phyloP scores from a whole-genome alignment of 345 rosid genomes.

The Triadica sebifera region DNA sequence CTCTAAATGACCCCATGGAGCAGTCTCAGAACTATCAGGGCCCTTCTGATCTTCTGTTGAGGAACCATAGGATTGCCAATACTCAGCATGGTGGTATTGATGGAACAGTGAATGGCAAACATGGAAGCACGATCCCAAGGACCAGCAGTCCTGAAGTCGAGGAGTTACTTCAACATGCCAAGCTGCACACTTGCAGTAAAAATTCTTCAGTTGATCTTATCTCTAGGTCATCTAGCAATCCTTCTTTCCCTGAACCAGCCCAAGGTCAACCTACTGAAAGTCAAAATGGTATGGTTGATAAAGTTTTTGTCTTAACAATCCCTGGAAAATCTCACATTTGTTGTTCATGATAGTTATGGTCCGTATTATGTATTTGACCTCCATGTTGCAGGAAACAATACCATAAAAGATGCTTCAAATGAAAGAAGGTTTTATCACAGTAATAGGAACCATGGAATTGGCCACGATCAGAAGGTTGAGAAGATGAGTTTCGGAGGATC shows the following conservation, averaged over 20 bases:
- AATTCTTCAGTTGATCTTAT: conserved; percentile 25
- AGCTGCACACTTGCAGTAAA: conserved; percentile 18
- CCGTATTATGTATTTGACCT: conserved; percentile 14
- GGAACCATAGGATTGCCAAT: conserved; percentile 17
- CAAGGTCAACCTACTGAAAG: conserved; percentile 24
- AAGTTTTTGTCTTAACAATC: conserved; percentile 7
- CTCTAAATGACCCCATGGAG: conserved; percentile 24
- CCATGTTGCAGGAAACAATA: neutral
- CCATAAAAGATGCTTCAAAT: too few relatives aligned
- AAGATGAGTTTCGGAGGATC: too few relatives aligned
- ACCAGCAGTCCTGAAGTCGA: conserved; percentile 29
- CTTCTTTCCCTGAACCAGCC: conserved; percentile 20
- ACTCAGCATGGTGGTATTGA: conserved; percentile 19
- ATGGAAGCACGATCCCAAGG: conserved; percentile 19
- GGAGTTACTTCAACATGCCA: conserved; percentile 18
- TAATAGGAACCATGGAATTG: too few relatives aligned
- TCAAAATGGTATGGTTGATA: conserved; percentile 24
- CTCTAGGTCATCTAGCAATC: conserved; percentile 29
- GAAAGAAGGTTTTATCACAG: too few relatives aligned
- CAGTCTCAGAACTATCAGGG: conserved; percentile 17
- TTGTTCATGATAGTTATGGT: conserved; percentile 14
- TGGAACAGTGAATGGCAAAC: conserved; percentile 23
- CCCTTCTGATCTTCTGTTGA: conserved; percentile 17
- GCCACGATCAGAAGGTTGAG: too few relatives aligned
- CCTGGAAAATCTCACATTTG: conserved; percentile 10